phyloP scores from a whole-genome alignment of 2,329 filamentous ascomycete genomes.

The Neonectria ditissima region DNA sequence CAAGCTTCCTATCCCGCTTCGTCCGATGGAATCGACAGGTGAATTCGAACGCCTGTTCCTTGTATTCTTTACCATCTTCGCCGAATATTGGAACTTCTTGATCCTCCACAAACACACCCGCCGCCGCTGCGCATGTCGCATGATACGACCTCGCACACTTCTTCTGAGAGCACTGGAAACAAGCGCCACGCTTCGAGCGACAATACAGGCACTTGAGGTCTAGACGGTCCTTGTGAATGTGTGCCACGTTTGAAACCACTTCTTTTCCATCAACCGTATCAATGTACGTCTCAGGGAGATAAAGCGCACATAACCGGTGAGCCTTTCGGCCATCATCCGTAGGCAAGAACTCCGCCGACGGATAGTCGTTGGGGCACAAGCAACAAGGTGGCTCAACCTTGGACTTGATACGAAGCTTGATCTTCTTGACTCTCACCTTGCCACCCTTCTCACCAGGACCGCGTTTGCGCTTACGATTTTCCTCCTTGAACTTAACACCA shows the following conservation, averaged over 20 bases:
- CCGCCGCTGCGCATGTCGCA: constrained; percentile 91
- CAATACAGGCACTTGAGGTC: constrained; percentile 96
- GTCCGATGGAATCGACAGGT: constrained; percentile 94
- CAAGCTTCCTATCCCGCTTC: constrained; percentile 83
- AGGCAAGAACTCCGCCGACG: constrained; percentile 82
- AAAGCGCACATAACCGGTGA: constrained; percentile 89
- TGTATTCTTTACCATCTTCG: constrained; percentile 92
- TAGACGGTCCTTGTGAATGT: constrained; percentile 86
- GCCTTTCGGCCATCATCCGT: constrained; percentile 90
- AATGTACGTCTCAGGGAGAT: constrained; percentile 92
- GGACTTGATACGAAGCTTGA: constrained; percentile 80
- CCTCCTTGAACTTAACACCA: constrained; percentile 73
- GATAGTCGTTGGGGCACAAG: constrained; percentile 91
- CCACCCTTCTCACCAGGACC: constrained; percentile 49
- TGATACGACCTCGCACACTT: constrained; percentile 96
- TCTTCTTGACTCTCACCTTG: constrained; percentile 77
- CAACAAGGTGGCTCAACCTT: constrained; percentile 84
- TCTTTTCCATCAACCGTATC: constrained; percentile 78
- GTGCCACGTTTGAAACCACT: constrained; percentile 80
- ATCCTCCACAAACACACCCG: constrained; percentile 91
- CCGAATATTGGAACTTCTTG: constrained; percentile 87
- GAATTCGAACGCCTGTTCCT: constrained; percentile 90
- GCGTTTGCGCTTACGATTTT: constrained; percentile 71
- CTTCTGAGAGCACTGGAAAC: constrained; percentile 95
- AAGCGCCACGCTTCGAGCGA: constrained; percentile 92